phyloP scores from a whole-genome alignment of 163 green algal species.

The Botryococcus braunii region DNA sequence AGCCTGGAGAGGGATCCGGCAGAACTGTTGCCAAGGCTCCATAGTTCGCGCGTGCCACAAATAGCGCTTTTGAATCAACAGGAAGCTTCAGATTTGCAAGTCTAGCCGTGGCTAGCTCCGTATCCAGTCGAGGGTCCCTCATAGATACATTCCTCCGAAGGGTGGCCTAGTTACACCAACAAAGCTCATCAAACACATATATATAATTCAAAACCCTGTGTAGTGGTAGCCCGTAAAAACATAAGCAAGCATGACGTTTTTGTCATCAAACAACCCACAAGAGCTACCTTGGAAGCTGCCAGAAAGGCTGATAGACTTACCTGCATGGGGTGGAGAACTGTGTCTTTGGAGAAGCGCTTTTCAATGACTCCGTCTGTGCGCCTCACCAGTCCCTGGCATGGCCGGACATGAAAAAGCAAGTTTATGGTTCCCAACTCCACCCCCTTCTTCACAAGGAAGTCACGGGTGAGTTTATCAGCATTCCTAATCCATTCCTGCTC shows the following conservation, averaged over 20 bases:
- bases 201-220: too few species aligned
- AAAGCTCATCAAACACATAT: not conserved
- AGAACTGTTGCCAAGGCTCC: slow-evolving; percentile 63
- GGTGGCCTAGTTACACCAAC: slow-evolving; percentile 20
- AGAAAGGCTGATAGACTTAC: slow-evolving; percentile 13
- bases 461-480: slow-evolving; percentile 4
- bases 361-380: slow-evolving; percentile 64
- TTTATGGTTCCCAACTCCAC: slow-evolving; percentile 41
- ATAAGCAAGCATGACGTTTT: too few species aligned
- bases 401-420: slow-evolving; percentile 59
- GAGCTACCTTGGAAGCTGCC: too few species aligned
- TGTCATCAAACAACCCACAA: too few species aligned
- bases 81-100: slow-evolving; percentile 17
- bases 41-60: slow-evolving; percentile 66
- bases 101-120: slow-evolving; percentile 4
- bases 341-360: slow-evolving; percentile 63
- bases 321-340: slow-evolving; percentile 60
- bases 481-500: slow-evolving; percentile 6
- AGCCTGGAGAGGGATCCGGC: slow-evolving; percentile 2
- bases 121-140: slow-evolving; percentile 37
- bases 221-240: too few species aligned
- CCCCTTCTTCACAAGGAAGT: slow-evolving; percentile 26
- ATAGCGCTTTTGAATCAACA: slow-evolving; percentile 42
- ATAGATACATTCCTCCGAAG: slow-evolving; percentile 40
- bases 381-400: slow-evolving; percentile 44